Conservation (phyloP, 1,284 basidiomycete species). For the Leccinum pallidistipes region DNA sequence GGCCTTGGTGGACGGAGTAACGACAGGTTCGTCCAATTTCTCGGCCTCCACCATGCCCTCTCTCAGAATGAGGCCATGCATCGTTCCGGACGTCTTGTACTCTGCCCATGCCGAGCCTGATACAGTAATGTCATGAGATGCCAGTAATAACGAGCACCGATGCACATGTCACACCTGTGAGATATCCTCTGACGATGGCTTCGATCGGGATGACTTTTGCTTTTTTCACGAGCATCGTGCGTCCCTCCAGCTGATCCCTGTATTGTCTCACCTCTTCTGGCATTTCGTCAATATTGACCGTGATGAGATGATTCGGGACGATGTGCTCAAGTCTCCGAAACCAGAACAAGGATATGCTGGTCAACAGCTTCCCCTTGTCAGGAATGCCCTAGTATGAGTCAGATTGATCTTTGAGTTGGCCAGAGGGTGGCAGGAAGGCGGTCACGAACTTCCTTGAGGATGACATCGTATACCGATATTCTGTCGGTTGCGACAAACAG, state of each 20-base stretch:
- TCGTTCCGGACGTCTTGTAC: conserved; percentile 86
- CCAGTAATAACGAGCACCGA: neutral
- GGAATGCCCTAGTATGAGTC: conserved; percentile 76
- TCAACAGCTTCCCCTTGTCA: conserved; percentile 90
- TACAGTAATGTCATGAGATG: conserved; percentile 11
- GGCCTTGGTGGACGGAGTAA: conserved; percentile 98
- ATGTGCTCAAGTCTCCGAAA: conserved; percentile 80
- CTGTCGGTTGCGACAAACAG: conserved; percentile 96
- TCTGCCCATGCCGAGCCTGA: conserved; percentile 94
- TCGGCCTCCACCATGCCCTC: conserved; percentile 84
- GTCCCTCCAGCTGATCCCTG: conserved; percentile 74
- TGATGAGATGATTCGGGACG: conserved; percentile 88
- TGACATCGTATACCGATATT: conserved; percentile 96
- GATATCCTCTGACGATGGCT: conserved; percentile 95
- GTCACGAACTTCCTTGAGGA: conserved; percentile 80
- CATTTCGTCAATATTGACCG: conserved; percentile 72
- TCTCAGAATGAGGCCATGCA: conserved; percentile 84
- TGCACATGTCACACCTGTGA: conserved; percentile 68
- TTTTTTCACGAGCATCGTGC: conserved; percentile 90
- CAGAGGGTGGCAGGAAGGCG: neutral
- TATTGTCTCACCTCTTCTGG: conserved; percentile 70
- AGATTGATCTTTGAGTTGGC: conserved; percentile 2
- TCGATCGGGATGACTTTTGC: conserved; percentile 94
- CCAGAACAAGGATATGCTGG: conserved; percentile 93
- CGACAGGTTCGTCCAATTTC: conserved; percentile 81